phyloP scores from a whole-genome alignment of 345 rosid genomes.

The Salix caprea region DNA sequence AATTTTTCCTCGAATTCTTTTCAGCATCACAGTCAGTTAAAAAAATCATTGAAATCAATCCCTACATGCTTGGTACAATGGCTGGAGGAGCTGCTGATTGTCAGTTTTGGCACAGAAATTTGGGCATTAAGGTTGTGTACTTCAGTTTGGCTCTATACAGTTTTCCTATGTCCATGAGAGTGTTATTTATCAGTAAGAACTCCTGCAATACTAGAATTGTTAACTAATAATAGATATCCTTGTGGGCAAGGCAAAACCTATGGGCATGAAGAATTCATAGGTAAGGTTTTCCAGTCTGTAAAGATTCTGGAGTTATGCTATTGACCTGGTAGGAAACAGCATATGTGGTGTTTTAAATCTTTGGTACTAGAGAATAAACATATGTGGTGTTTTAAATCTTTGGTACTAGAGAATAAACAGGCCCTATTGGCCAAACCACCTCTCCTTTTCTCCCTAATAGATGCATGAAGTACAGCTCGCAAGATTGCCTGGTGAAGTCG shows the following conservation, averaged over 20 bases:
- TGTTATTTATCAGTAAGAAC: background rate
- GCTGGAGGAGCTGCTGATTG: slow-evolving; percentile 99
- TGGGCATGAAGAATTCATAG: background rate
- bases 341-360: background rate
- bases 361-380: background rate
- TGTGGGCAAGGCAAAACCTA: background rate
- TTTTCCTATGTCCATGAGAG: background rate
- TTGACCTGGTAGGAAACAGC: background rate
- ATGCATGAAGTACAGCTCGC: background rate
- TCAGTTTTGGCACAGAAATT: slow-evolving; percentile 94
- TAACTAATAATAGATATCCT: background rate
- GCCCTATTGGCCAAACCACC: background rate
- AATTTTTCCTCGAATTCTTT: background rate
- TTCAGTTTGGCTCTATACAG: no score
- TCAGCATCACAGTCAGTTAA: slow-evolving; percentile 89
- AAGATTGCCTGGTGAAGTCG: background rate
- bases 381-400: background rate
- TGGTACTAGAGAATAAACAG: background rate
- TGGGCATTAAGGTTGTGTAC: slow-evolving; percentile 70
- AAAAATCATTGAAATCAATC: slow-evolving; percentile 92
- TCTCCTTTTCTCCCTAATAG: background rate
- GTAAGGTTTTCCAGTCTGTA: background rate
- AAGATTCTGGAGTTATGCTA: background rate
- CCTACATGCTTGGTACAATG: slow-evolving; percentile 93
- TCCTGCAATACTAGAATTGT: background rate